phyloP scores from a whole-genome alignment of 148 eudicot species.

The Rhododendron kiyosumense region DNA sequence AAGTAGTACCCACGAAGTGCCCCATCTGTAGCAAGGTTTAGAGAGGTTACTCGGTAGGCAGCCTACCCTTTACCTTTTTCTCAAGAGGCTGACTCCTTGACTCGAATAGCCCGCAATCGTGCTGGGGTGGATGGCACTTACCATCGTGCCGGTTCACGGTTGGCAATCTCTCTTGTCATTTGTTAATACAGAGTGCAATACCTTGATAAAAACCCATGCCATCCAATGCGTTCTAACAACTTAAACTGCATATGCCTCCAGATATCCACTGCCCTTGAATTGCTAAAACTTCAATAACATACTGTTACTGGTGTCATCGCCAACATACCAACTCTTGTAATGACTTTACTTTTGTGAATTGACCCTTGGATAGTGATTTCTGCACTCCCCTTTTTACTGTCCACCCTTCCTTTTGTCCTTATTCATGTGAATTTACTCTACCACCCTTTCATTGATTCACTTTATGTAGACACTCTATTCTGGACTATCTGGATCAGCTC shows the following conservation, averaged over 20 bases:
- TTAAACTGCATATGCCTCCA: not conserved
- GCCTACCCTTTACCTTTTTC: not conserved
- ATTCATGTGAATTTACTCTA: not conserved
- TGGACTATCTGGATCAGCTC: too few relatives aligned
- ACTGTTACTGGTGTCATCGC: not conserved
- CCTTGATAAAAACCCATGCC: not conserved
- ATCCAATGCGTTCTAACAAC: not conserved
- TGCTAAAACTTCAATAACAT: not conserved
- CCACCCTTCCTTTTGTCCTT: not conserved
- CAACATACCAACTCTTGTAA: not conserved
- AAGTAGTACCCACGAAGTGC: not conserved
- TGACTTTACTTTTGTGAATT: not conserved
- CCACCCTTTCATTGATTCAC: not conserved
- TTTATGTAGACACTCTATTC: too few relatives aligned
- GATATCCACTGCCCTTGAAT: not conserved
- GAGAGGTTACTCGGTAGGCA: not conserved
- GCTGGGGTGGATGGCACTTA: not conserved
- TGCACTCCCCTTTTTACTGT: too few relatives aligned
- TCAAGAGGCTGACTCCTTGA: not conserved
- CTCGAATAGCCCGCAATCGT: not conserved
- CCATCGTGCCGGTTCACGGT: not conserved
- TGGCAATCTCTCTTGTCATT: not conserved
- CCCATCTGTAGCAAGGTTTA: not conserved
- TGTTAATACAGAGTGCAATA: not conserved
- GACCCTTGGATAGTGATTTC: not conserved